These are phyloP conservation scores for Aspergillus taichungensis DNA, from an alignment of 495 filamentous ascomycete genomes.

Conservation along the genomic window DNA sequence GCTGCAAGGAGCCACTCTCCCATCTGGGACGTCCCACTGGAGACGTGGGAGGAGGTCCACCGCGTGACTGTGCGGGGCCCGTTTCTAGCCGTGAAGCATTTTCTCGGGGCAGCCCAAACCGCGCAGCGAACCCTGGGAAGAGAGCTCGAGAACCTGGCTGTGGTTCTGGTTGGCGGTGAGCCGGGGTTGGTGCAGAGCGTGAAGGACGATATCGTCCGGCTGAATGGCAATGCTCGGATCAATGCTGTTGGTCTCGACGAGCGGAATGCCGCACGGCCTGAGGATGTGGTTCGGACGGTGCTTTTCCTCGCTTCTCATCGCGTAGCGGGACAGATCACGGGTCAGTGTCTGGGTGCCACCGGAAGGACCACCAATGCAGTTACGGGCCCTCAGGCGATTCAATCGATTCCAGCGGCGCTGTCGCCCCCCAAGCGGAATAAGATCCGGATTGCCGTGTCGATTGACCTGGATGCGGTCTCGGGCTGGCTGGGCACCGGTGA, in stretches of 20 bases:
- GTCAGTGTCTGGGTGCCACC: slow-evolving; percentile 44
- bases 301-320: slow-evolving; percentile 45
- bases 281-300: slow-evolving; percentile 43
- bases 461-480: slow-evolving; percentile 54
- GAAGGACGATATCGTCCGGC: slow-evolving; percentile 45
- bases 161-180: slow-evolving; percentile 48
- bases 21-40: slow-evolving; percentile 46
- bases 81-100: slow-evolving; percentile 51
- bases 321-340: slow-evolving; percentile 46
- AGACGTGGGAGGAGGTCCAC: slow-evolving; percentile 45
- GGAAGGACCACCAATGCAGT: slow-evolving; percentile 22
- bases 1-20: slow-evolving; percentile 34
- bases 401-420: slow-evolving; percentile 18
- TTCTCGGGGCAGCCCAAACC: slow-evolving; percentile 32
- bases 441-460: slow-evolving; percentile 44
- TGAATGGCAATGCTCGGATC: slow-evolving; percentile 44
- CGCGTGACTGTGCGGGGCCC: slow-evolving; percentile 42
- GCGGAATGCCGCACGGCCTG: slow-evolving; percentile 37
- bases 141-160: slow-evolving; percentile 42
- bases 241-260: slow-evolving; percentile 44
- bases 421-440: slow-evolving; percentile 23
- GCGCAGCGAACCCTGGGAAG: slow-evolving; percentile 21
- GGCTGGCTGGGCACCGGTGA: slow-evolving; percentile 50
- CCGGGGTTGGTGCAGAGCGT: slow-evolving; percentile 40
- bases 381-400: background rate